Percentiles rank a stretch among this genome's conserved stretches.
These are phyloP conservation scores for Taphrina pruni DNA, from an alignment of 1,139 yeast species.

Conservation along the genomic window DNA sequence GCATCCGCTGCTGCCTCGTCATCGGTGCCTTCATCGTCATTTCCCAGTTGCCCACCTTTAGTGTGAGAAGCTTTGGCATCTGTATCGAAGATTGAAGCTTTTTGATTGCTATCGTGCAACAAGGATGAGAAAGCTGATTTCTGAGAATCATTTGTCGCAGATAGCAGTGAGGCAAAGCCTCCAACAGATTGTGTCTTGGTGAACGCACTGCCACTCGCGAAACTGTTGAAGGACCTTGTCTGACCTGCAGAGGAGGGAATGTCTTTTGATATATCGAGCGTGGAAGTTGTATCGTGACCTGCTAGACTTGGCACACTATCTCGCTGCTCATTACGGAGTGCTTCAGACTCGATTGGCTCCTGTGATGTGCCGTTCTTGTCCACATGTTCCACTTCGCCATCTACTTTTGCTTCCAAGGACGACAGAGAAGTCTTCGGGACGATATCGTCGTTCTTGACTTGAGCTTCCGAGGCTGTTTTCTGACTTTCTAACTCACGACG, in stretches of 20 bases:
- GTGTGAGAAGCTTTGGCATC: not conserved
- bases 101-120: not conserved
- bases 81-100: not conserved
- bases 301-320: not conserved
- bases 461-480: not conserved
- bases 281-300: not conserved
- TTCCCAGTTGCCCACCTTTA: not conserved
- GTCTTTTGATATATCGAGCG: not conserved
- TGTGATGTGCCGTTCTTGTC: not conserved
- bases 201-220: constrained; percentile 7
- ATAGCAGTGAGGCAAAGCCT: constrained; percentile 2
- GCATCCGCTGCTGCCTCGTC: not conserved
- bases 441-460: not conserved
- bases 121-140: constrained; percentile 3
- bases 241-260: not conserved
- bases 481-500: not conserved
- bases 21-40: not conserved
- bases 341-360: not conserved
- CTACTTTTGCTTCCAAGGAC: no score
- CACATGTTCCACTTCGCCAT: not conserved
- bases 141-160: not conserved
- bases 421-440: not conserved
- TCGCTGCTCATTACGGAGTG: not conserved
- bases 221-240: not conserved
- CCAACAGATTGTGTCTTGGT: not conserved